Conservation (phyloP, 257 asterid genomes). For the Scutellaria galericulata region DNA sequence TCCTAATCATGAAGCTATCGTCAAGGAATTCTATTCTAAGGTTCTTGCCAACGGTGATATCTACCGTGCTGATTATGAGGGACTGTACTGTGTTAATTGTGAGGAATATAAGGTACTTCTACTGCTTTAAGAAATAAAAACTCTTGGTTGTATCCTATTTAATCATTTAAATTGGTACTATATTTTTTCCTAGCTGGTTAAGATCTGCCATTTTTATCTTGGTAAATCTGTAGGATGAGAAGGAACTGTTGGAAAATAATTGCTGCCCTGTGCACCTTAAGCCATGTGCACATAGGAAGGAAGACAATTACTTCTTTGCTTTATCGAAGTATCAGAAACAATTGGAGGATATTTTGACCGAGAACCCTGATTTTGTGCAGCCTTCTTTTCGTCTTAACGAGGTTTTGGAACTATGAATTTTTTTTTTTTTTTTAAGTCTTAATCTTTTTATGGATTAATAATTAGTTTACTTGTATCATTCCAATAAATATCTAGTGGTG, state of each 20-base stretch:
- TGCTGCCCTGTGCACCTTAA: constrained; percentile 92
- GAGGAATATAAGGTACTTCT: constrained; percentile 90
- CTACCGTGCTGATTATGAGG: constrained; percentile 92
- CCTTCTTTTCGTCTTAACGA: constrained; percentile 92
- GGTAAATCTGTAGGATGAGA: constrained; percentile 71
- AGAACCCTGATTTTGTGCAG: constrained; percentile 82
- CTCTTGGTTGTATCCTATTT: background rate
- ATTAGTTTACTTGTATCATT: background rate
- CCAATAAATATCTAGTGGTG: background rate
- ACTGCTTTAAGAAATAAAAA: constrained; percentile 22
- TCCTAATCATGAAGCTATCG: constrained; percentile 76
- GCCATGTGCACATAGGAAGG: constrained; percentile 85
- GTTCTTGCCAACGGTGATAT: constrained; percentile 88
- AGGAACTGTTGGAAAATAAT: constrained; percentile 81
- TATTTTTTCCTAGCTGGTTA: constrained; percentile 16
- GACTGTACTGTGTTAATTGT: constrained; percentile 91
- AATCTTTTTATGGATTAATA: constrained; percentile 11
- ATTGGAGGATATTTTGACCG: constrained; percentile 65
- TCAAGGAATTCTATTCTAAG: constrained; percentile 84
- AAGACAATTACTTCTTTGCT: constrained; percentile 96
- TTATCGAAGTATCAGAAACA: constrained; percentile 84
- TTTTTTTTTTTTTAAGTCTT: constrained; percentile 4
- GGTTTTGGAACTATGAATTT: constrained; percentile 47
- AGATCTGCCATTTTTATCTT: constrained; percentile 22
- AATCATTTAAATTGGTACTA: constrained; percentile 16